phyloP scores from a whole-genome alignment of 1,284 basidiomycete genomes.

The Apiotrichum gamsii region DNA sequence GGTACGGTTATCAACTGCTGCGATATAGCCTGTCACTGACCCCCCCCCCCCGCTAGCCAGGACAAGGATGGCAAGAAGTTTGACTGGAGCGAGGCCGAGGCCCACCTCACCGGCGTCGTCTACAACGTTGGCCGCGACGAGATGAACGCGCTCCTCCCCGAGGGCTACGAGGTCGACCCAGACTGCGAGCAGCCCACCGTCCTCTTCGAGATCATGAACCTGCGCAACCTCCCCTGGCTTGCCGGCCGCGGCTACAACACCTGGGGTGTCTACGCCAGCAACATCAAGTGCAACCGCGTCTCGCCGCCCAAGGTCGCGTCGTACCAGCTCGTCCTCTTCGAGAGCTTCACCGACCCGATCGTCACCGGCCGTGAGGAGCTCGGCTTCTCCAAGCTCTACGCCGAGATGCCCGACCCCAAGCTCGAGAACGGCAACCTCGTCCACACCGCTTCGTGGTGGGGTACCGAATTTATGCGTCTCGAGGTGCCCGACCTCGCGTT shows the following conservation, averaged over 20 bases:
- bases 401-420: conserved; percentile 11
- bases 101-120: too few relatives aligned
- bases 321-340: conserved; percentile 28
- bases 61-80: too few relatives aligned
- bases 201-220: conserved; percentile 31
- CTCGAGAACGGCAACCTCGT: conserved; percentile 7
- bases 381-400: neutral
- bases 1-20: too few relatives aligned
- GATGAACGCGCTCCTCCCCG: too few relatives aligned
- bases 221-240: conserved; percentile 32
- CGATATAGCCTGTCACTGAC: too few relatives aligned
- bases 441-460: conserved; percentile 15
- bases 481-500: conserved; percentile 8
- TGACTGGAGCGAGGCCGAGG: too few relatives aligned
- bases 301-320: conserved; percentile 13
- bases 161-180: neutral
- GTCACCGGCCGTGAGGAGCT: conserved; percentile 19
- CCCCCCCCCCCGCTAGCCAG: too few relatives aligned
- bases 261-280: conserved; percentile 25
- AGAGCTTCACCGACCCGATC: conserved; percentile 31
- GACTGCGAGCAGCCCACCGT: conserved; percentile 20
- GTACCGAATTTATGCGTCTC: conserved; percentile 26
- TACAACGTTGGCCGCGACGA: too few relatives aligned
- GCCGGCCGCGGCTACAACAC: conserved; percentile 33
- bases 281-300: conserved; percentile 19